Conservation (phyloP, 257 asterid genomes). For the Haberlea rhodopensis region DNA sequence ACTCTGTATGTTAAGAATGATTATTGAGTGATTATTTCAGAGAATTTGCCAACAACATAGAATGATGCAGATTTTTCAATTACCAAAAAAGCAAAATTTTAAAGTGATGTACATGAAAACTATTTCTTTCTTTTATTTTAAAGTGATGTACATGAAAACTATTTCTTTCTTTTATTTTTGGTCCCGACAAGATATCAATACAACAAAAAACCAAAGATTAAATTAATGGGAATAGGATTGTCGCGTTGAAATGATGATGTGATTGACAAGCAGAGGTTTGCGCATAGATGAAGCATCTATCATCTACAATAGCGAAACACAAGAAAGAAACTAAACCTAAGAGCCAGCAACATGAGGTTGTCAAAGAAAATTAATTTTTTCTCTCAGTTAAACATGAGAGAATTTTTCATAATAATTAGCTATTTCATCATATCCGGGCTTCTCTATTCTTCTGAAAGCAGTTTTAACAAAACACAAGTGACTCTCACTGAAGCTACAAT, state of each 20-base stretch:
- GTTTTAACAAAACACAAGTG: not conserved
- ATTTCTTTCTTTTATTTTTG: not conserved
- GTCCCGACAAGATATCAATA: slow-evolving; percentile 2
- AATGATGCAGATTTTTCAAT: slow-evolving; percentile 10
- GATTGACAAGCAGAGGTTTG: slow-evolving; percentile 5
- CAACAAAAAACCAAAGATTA: not conserved
- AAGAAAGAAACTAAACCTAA: not conserved
- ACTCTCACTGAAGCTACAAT: slow-evolving; percentile 14
- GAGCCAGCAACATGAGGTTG: slow-evolving; percentile 9
- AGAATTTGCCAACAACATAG: not conserved
- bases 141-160: not conserved
- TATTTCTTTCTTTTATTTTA: not conserved
- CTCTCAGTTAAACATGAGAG: slow-evolving; percentile 8
- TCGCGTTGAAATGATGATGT: not conserved
- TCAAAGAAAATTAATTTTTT: not conserved
- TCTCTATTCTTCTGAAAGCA: not conserved
- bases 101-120: not conserved
- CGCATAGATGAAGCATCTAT: not conserved
- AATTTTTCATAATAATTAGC: not conserved
- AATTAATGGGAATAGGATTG: slow-evolving; percentile 4
- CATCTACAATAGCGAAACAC: not conserved
- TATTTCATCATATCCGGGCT: not conserved
- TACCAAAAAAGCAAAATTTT: not conserved
- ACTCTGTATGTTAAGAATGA: slow-evolving; percentile 22
- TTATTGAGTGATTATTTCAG: slow-evolving; percentile 3